Percentiles rank a stretch among this genome's conserved stretches.
phyloP scores from a whole-genome alignment of 352 stramenopile genomes.

The Achlya hypogyna region DNA sequence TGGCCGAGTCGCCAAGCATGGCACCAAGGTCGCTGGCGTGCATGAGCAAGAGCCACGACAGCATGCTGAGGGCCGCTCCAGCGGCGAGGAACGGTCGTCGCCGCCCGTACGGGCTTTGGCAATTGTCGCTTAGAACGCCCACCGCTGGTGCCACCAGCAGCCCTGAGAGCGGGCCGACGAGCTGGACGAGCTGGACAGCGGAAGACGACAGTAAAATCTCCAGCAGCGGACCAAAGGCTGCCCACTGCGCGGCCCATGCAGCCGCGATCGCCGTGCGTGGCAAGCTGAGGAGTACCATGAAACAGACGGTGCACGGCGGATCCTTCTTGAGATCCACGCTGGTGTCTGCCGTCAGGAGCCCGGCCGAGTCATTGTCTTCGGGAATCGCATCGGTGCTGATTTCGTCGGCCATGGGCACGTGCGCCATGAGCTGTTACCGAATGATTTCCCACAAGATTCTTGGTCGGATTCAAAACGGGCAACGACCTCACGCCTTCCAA shows the following conservation, averaged over 20 bases:
- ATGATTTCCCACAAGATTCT: no score
- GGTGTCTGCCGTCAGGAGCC: no score
- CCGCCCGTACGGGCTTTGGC: constrained; percentile 40
- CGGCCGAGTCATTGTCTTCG: no score
- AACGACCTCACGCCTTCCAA: no score
- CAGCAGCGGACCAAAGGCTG: constrained; percentile 40
- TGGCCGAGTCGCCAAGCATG: constrained; percentile 38
- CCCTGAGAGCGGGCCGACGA: constrained; percentile 39
- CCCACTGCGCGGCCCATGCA: constrained; percentile 48
- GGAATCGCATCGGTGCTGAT: no score
- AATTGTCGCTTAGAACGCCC: constrained; percentile 58
- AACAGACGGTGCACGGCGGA: background rate
- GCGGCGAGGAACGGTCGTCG: constrained; percentile 55
- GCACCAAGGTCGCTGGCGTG: constrained; percentile 57
- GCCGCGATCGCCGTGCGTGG: constrained; percentile 45
- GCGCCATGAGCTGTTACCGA: no score
- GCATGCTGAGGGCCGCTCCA: constrained; percentile 46
- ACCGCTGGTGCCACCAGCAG: constrained; percentile 43
- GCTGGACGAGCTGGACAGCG: constrained; percentile 45
- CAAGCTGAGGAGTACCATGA: constrained; percentile 32
- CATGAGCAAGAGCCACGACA: constrained; percentile 63
- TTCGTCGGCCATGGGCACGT: no score
- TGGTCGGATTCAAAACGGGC: no score
- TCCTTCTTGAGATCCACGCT: no score
- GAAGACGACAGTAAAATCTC: constrained; percentile 37